phyloP scores from a whole-genome alignment of 2,329 filamentous ascomycete species.

The Alternaria sp. region DNA sequence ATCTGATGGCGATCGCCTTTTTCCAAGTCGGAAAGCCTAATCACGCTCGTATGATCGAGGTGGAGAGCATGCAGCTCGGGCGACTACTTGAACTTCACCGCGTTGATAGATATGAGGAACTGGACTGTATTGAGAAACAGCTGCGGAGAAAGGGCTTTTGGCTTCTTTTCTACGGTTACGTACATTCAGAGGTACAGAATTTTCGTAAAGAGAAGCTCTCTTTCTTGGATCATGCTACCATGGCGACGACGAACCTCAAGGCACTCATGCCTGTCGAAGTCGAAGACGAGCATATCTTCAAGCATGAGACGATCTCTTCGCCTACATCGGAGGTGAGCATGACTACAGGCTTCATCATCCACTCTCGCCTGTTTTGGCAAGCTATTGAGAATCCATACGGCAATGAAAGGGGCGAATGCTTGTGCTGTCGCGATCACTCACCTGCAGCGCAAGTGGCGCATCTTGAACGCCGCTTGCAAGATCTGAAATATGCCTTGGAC shows the following conservation, averaged over 20 bases:
- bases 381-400: background rate
- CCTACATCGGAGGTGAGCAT: background rate
- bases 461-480: background rate
- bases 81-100: background rate
- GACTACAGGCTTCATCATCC: background rate
- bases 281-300: background rate
- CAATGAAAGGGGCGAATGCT: background rate
- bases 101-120: background rate
- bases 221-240: background rate
- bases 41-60: slow-evolving; percentile 18
- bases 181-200: background rate
- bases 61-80: slow-evolving; percentile 6
- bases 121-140: background rate
- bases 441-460: background rate
- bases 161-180: background rate
- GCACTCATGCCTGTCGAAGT: background rate
- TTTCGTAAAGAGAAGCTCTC: background rate
- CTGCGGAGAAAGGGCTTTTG: background rate
- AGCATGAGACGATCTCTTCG: background rate
- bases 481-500: background rate
- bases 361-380: background rate
- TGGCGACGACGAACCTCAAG: background rate
- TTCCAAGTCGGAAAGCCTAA: slow-evolving; percentile 19
- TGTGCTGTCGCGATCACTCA: background rate
- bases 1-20: slow-evolving; percentile 16